Evolutionary conservation across 2,329 filamentous ascomycete genomes (phyloP), one percentile per base, ranked within the genome.

Genomic region (Diaporthe capsici): DNA sequence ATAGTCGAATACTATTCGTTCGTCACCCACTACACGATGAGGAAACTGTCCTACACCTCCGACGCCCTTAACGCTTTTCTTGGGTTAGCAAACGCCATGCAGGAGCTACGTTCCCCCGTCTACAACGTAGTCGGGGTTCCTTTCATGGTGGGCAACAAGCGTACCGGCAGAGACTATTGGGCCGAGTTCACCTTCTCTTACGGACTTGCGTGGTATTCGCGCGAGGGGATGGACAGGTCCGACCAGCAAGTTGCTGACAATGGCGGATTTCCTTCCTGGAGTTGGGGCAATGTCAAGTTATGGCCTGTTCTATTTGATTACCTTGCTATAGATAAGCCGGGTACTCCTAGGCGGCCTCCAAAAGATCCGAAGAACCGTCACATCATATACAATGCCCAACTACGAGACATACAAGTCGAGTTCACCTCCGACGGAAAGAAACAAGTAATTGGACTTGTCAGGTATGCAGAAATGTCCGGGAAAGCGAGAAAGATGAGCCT

Each of bases 271-370:
- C 51, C 51, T 2, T 55, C 51, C 51, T 55, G 51, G 51, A 55
- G 51, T 55, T 55, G 51, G 51, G 51, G n/a, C 9, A 55, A 55
- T 17, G 51, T 55, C 51, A 55, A 55, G n/a, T 55, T 28, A 55
- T 55, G 51, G 51, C n/a, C 3, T 55, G 15, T 55, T 28, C 22
- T 1, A 4, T n/a, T 13, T 55, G 12, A 9, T 25, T 0, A 55
- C 51, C 6, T 12, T 55, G 13, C 0, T 15, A 13, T 15, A 3
- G 6, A 0, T 9, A 1, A 0, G 3, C 13, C 13, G 10, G 9
- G 12, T n/a, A 25, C 4, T 55, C 51, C n/a, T 55, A 28, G 12
- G 51, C 51, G n/a, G 12, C n/a, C 25, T 55, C 3, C 9, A 55
- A 55, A 28, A 55, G 51, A 12, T 25, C 25, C 25, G 51, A 15